Evolutionary conservation across 768 basidiomycete genomes (phyloP).

Genomic region (Hygrocybe punicea): DNA sequence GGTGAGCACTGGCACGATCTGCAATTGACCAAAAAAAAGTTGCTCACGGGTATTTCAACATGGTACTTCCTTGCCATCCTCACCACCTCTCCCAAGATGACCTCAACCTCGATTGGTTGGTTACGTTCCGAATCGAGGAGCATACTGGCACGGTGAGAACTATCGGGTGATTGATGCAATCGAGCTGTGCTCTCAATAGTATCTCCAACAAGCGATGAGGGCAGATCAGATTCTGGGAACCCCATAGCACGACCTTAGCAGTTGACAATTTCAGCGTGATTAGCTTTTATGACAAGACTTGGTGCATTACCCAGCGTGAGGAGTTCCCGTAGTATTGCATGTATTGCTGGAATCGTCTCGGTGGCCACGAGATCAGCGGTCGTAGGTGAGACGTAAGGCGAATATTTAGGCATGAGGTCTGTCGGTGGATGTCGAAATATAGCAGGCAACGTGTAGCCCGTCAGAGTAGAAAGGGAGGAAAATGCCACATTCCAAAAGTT

Average conservation of each 20-base stretch:
- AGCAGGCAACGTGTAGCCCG: constrained; percentile 47
- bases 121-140: constrained; percentile 53
- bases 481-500: constrained; percentile 64
- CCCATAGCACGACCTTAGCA: constrained; percentile 43
- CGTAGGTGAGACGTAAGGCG: constrained; percentile 38
- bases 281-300: not conserved
- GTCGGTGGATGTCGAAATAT: constrained; percentile 49
- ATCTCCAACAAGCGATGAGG: constrained; percentile 40
- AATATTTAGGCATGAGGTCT: constrained; percentile 34
- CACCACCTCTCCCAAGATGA: constrained; percentile 60
- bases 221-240: constrained; percentile 48
- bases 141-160: constrained; percentile 57
- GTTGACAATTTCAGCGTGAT: not conserved
- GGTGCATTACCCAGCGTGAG: constrained; percentile 35
- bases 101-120: constrained; percentile 64
- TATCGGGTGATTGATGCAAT: constrained; percentile 42
- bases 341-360: constrained; percentile 48
- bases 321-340: constrained; percentile 46
- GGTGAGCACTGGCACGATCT: not conserved
- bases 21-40: not conserved
- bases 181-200: constrained; percentile 39
- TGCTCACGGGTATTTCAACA: constrained; percentile 51
- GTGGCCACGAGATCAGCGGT: constrained; percentile 42
- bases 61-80: constrained; percentile 45
- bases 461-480: constrained; percentile 51